These are phyloP conservation scores for Mycena maculata DNA, from an alignment of 768 basidiomycete species.

Conservation along the genomic window DNA sequence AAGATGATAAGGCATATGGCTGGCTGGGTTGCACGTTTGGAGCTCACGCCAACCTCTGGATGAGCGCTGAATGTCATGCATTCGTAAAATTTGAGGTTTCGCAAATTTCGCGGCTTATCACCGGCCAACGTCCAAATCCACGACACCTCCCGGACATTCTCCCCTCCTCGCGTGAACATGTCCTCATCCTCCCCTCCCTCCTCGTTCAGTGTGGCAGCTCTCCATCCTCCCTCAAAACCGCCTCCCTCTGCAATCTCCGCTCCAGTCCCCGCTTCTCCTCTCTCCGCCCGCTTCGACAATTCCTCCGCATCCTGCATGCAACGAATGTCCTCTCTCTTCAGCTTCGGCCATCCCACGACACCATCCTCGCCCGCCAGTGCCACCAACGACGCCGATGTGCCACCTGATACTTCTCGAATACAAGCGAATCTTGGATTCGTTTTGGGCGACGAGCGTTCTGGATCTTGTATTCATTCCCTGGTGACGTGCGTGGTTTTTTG, in stretches of 20 bases:
- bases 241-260: not conserved
- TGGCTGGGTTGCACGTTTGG: too few species aligned
- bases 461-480: not conserved
- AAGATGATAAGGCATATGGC: too few species aligned
- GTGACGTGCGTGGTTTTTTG: too few species aligned
- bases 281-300: constrained; percentile 11
- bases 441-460: not conserved
- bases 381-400: constrained; percentile 16
- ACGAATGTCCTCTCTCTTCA: constrained; percentile 3
- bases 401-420: constrained; percentile 21
- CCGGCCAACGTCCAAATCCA: constrained; percentile 10
- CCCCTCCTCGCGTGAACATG: not conserved
- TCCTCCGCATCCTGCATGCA: constrained; percentile 8
- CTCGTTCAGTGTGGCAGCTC: not conserved
- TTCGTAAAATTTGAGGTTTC: too few species aligned
- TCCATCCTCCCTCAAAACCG: not conserved
- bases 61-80: too few species aligned
- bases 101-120: too few species aligned
- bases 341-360: not conserved
- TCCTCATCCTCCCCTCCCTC: not conserved
- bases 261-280: not conserved
- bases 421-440: constrained; percentile 21
- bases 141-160: not conserved
- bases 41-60: too few species aligned
- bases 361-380: not conserved